These are phyloP conservation scores for Ceratocystis variospora DNA, from an alignment of 2,329 filamentous ascomycete species.

Conservation along the genomic window DNA sequence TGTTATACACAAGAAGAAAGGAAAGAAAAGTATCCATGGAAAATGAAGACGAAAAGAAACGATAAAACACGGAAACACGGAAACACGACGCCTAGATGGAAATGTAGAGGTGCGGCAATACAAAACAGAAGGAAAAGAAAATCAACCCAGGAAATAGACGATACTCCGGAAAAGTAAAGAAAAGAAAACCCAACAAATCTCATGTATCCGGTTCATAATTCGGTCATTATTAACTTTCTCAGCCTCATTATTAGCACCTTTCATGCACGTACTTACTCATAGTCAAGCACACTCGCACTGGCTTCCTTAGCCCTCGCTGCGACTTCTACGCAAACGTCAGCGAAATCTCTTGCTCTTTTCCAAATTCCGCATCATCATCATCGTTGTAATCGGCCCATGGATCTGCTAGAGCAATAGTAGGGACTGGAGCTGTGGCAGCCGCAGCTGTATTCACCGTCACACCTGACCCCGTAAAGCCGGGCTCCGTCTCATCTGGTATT, in stretches of 20 bases:
- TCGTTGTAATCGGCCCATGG: constrained; percentile 59
- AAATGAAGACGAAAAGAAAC: neutral
- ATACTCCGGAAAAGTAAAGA: neutral
- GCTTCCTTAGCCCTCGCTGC: neutral
- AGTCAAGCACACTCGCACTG: neutral
- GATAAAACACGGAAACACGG: neutral
- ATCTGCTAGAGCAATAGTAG: constrained; percentile 40
- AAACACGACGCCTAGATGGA: neutral
- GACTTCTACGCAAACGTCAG: constrained; percentile 60
- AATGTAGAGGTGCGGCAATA: neutral
- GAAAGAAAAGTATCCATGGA: neutral
- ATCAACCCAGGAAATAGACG: neutral
- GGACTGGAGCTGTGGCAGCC: constrained; percentile 37
- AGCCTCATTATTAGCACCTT: neutral
- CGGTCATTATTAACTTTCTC: neutral
- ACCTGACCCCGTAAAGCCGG: neutral
- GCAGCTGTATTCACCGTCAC: constrained; percentile 17
- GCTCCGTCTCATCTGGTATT: neutral
- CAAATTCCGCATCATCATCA: constrained; percentile 42
- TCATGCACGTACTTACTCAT: constrained; percentile 2
- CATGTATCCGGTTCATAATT: neutral
- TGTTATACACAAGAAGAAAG: constrained; percentile 6
- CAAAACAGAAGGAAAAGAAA: neutral
- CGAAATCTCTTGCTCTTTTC: constrained; percentile 58
- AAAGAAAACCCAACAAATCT: neutral